Percentiles rank a stretch among this genome's conserved stretches.
Evolutionary conservation across 805 yeast genomes (phyloP).

Genomic region (Metschnikowia dekortorum): DNA sequence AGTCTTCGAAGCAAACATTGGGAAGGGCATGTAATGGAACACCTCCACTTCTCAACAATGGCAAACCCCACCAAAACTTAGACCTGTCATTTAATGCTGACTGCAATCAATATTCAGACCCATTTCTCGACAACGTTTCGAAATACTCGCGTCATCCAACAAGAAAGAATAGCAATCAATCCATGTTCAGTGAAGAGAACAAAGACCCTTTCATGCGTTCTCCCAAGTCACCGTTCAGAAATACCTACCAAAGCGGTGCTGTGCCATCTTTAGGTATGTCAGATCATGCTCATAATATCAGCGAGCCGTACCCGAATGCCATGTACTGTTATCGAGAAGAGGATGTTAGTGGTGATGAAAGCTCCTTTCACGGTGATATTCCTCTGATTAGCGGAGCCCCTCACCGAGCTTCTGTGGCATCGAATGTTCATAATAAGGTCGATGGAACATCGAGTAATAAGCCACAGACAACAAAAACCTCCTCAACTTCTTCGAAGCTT

Average conservation of each 20-base stretch:
- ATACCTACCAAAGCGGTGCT: background rate
- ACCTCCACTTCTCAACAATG: conserved; percentile 14
- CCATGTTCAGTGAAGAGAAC: conserved; percentile 12
- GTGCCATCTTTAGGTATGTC: background rate
- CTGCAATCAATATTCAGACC: conserved; percentile 20
- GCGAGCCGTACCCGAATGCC: conserved; percentile 25
- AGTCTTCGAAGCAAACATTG: conserved; percentile 17
- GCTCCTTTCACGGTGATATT: conserved; percentile 28
- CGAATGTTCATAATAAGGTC: background rate
- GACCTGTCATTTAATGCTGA: conserved; percentile 4
- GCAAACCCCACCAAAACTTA: background rate
- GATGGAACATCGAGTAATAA: conserved; percentile 4
- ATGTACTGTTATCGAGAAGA: conserved; percentile 26
- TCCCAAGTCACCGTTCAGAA: conserved; percentile 11
- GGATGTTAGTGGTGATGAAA: conserved; percentile 25
- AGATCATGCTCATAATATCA: conserved; percentile 16
- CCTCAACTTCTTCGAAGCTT: conserved; percentile 38
- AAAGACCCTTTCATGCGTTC: conserved; percentile 8
- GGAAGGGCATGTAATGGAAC: conserved; percentile 15
- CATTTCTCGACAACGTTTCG: conserved; percentile 20
- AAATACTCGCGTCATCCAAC: conserved; percentile 12
- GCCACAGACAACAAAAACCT: conserved; percentile 26
- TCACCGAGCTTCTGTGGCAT: background rate
- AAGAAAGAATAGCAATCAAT: conserved; percentile 12
- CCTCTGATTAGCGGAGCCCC: conserved; percentile 11